Evolutionary conservation across 148 eudicot genomes (phyloP), one percentile per base, ranked within the genome.

Genomic region (Amaranthus hypochondriacus): DNA sequence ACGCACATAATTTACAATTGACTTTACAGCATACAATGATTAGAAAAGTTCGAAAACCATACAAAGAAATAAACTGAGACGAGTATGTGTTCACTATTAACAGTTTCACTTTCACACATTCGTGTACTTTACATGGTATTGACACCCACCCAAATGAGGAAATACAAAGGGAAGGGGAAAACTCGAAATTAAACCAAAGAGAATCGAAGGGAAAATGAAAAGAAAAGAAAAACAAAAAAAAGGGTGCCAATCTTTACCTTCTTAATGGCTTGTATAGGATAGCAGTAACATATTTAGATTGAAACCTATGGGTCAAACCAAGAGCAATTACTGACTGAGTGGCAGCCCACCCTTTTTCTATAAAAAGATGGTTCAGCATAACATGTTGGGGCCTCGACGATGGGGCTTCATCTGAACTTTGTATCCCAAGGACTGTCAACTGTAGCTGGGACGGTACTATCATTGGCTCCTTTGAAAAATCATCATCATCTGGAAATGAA

Each of bases 281-380:
- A 64, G 90, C 92, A 14, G 97, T 94, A 39, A 90, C 93, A 13
- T 92, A 91, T 81, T 92, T 94, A 13, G 98, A 83, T 59, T 85
- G 84, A 73, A 87, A 92, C 70, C 98, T 64, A 48, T 91, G 93
- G 53, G 96, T 87, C 71, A 88, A 70, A 62, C 98, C 98, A 56
- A 94, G 96, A 66, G 92, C 93, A 58, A 94, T 96, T 44, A 91
- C 85, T 7, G 98, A 91, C 81, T 75, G 91, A 53, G 92, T 73
- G 56, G 87, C 80, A 11, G 87, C 81, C 80, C 82, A 79, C 50
- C 89, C 89, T 75, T 87, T 93, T 70, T 93, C 91, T 48, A 91
- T 86, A 67, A 80, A 92, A 56, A 94, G 88, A 57, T 94, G 98
- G 86, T 94, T 87, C 61, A 94, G 89, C 78, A 88, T 90, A 51